Evolutionary conservation across 2,329 filamentous ascomycete species (phyloP).

Genomic region (Arthroderma sp.): DNA sequence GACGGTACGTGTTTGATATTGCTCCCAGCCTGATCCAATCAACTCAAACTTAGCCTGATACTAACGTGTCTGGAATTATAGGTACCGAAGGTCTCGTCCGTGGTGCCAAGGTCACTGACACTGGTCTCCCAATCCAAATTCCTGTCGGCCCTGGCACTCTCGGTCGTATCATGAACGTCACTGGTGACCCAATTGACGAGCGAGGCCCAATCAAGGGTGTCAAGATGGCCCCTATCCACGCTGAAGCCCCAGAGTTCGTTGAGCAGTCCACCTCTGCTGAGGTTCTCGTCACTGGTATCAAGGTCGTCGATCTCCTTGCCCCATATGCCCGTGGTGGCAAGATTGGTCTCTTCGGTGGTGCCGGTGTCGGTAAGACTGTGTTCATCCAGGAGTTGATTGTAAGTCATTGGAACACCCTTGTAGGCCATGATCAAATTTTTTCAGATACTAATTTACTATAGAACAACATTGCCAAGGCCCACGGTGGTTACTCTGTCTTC

Average conservation of each 20-base stretch:
- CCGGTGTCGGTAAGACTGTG: slow-evolving; percentile 99
- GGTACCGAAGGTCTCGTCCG: slow-evolving; percentile 99
- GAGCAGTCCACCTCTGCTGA: slow-evolving; percentile 96
- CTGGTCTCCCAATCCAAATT: slow-evolving; percentile 89
- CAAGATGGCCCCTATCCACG: slow-evolving; percentile 83
- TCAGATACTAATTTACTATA: slow-evolving; percentile 23
- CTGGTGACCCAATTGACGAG: slow-evolving; percentile 99
- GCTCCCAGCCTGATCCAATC: neutral
- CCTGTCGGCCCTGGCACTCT: slow-evolving; percentile 88
- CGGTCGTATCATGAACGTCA: slow-evolving; percentile 99
- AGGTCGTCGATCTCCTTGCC: slow-evolving; percentile 97
- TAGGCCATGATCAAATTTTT: neutral
- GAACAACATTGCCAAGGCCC: slow-evolving; percentile 99
- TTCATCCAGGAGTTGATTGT: slow-evolving; percentile 99
- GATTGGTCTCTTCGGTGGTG: slow-evolving; percentile 99
- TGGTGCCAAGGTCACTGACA: slow-evolving; percentile 74
- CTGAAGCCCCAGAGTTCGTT: slow-evolving; percentile 79
- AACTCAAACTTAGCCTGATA: slow-evolving; percentile 15
- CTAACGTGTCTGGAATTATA: slow-evolving; percentile 26
- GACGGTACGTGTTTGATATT: slow-evolving; percentile 56
- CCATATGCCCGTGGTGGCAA: slow-evolving; percentile 99
- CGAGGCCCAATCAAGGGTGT: slow-evolving; percentile 92
- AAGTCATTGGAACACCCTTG: slow-evolving; percentile 24
- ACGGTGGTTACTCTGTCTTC: slow-evolving; percentile 99
- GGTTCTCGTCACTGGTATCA: slow-evolving; percentile 98